These are phyloP conservation scores for Plasmopara halstedii DNA, from an alignment of 352 stramenopile genomes.

Conservation along the genomic window DNA sequence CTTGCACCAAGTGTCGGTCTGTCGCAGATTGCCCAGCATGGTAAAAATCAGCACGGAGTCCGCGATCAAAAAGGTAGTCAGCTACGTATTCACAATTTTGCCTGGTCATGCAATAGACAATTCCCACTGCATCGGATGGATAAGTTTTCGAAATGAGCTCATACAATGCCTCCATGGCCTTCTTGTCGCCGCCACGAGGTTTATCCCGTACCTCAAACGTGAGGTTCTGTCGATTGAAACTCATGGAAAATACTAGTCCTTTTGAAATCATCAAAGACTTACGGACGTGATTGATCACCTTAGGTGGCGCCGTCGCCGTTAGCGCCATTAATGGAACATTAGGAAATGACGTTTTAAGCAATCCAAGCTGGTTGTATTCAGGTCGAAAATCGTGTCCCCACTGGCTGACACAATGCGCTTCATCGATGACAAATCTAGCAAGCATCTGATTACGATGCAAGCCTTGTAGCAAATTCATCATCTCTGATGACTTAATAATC, in stretches of 20 bases:
- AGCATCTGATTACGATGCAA: constrained; percentile 56
- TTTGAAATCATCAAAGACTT: constrained; percentile 69
- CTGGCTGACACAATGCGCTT: constrained; percentile 85
- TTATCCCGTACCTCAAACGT: constrained; percentile 86
- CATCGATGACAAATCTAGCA: constrained; percentile 92
- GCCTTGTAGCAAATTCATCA: constrained; percentile 52
- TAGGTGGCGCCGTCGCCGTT: constrained; percentile 84
- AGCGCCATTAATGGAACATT: constrained; percentile 90
- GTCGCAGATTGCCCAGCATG: constrained; percentile 82
- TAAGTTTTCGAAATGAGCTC: constrained; percentile 51
- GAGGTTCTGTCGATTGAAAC: constrained; percentile 91
- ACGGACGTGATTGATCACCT: constrained; percentile 78
- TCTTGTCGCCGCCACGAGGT: constrained; percentile 27
- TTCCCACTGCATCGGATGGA: constrained; percentile 50
- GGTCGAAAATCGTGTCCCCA: constrained; percentile 87
- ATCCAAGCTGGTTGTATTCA: constrained; percentile 90
- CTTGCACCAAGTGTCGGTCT: constrained; percentile 72
- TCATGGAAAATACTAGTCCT: constrained; percentile 85
- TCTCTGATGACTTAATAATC: constrained; percentile 68
- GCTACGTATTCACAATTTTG: constrained; percentile 91
- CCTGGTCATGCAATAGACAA: constrained; percentile 93
- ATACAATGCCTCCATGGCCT: constrained; percentile 48
- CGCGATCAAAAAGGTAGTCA: constrained; percentile 78
- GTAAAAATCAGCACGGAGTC: constrained; percentile 88
- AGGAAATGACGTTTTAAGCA: constrained; percentile 88